Evolutionary conservation across 2,329 filamentous ascomycete species (phyloP).

Genomic region (Colletotrichum endophyticum): DNA sequence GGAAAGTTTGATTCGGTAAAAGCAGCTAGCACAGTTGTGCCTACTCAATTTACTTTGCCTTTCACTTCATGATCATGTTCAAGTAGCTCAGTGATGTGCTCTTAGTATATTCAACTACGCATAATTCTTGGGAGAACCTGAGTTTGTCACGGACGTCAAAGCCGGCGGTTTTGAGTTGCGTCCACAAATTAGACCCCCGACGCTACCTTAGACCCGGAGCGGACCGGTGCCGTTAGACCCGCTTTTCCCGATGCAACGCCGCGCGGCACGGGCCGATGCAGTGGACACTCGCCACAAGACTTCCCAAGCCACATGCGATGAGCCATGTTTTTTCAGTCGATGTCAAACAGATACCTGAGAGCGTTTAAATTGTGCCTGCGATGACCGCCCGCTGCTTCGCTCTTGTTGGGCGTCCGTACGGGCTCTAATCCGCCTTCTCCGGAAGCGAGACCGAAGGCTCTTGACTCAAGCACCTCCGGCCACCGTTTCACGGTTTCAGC

Average conservation of each 20-base stretch:
- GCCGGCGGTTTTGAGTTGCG: neutral
- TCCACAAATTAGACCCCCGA: neutral
- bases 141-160: neutral
- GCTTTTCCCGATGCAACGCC: neutral
- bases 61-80: rapidly evolving
- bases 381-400: too few relatives aligned
- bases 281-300: rapidly evolving
- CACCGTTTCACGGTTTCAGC: rapidly evolving
- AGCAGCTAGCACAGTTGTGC: neutral
- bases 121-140: rapidly evolving
- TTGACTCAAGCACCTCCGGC: neutral
- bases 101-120: rapidly evolving
- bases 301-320: neutral
- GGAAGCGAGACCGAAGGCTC: neutral
- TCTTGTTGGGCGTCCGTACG: too few relatives aligned
- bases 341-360: too few relatives aligned
- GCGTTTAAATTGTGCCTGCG: too few relatives aligned
- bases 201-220: neutral
- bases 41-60: neutral
- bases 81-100: rapidly evolving
- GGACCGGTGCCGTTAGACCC: neutral
- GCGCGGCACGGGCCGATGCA: neutral
- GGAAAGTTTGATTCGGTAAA: neutral
- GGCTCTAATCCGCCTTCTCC: neutral
- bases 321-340: too few relatives aligned